A percentile compares a stretch with the other conserved stretches of the same genome.
phyloP scores from a whole-genome alignment of 768 basidiomycete species.

The Hygrophorus pudorinus region DNA sequence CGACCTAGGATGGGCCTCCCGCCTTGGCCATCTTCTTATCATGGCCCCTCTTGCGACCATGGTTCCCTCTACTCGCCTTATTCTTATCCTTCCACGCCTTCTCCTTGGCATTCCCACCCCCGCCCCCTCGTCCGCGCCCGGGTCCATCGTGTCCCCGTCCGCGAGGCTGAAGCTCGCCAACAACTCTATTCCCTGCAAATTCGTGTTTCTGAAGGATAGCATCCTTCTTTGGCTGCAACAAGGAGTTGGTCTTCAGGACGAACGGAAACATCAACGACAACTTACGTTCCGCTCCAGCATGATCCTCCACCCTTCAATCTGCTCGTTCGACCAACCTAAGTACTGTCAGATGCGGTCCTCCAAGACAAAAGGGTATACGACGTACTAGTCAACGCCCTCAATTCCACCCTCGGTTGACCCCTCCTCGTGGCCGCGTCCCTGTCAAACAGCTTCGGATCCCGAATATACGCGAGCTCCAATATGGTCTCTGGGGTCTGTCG shows the following conservation, averaged over 20 bases:
- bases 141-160: conserved; percentile 9
- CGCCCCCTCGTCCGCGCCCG: conserved; percentile 27
- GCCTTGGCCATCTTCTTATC: conserved; percentile 79
- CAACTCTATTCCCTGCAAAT: conserved; percentile 52
- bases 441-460: conserved; percentile 67
- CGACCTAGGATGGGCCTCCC: conserved; percentile 1
- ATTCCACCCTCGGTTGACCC: conserved; percentile 52
- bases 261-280: conserved; percentile 5
- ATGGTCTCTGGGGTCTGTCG: conserved; percentile 44
- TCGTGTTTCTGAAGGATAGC: conserved; percentile 68
- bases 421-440: conserved; percentile 65
- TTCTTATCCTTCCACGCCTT: conserved; percentile 70
- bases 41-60: conserved; percentile 72
- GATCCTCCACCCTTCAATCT: conserved; percentile 87
- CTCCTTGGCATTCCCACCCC: conserved; percentile 34
- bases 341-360: neutral
- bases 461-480: conserved; percentile 69
- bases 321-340: conserved; percentile 68
- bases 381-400: conserved; percentile 61
- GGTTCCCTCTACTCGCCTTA: conserved; percentile 64
- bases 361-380: neutral
- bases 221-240: conserved; percentile 57
- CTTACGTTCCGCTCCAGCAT: conserved; percentile 86
- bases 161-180: neutral
- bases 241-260: neutral